Evolutionary conservation across 805 yeast genomes (phyloP).

Genomic region (Candida golubevii): DNA sequence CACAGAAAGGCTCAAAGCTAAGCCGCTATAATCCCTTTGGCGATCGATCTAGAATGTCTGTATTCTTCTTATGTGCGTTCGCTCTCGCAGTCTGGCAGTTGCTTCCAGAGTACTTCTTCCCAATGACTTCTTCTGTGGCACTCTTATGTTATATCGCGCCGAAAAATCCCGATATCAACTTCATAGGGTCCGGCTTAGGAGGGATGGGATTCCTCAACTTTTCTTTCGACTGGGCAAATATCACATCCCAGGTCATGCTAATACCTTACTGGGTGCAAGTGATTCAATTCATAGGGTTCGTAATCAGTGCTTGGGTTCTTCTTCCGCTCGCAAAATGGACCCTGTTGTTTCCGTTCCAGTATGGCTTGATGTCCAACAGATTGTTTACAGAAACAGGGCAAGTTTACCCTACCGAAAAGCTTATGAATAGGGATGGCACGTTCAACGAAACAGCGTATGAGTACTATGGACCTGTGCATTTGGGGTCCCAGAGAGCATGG

Average conservation of each 20-base stretch:
- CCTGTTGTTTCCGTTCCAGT: slow-evolving; percentile 22
- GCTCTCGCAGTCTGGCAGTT: slow-evolving; percentile 38
- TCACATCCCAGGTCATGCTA: slow-evolving; percentile 47
- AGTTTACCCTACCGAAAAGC: slow-evolving; percentile 38
- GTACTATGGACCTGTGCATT: slow-evolving; percentile 40
- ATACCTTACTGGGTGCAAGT: slow-evolving; percentile 51
- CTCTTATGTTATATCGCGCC: slow-evolving; percentile 49
- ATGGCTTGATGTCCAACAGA: slow-evolving; percentile 47
- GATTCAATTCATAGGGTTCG: slow-evolving; percentile 45
- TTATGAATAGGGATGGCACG: slow-evolving; percentile 35
- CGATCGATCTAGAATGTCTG: slow-evolving; percentile 27
- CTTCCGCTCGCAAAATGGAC: slow-evolving; percentile 47
- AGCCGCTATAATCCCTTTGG: background rate
- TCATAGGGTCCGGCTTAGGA: slow-evolving; percentile 50
- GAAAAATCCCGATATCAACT: slow-evolving; percentile 33
- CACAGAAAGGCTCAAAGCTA: background rate
- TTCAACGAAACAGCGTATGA: slow-evolving; percentile 46
- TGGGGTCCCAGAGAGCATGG: slow-evolving; percentile 49
- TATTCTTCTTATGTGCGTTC: slow-evolving; percentile 33
- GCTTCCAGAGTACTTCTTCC: slow-evolving; percentile 46
- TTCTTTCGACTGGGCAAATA: slow-evolving; percentile 51
- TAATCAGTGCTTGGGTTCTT: slow-evolving; percentile 44
- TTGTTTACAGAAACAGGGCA: slow-evolving; percentile 36
- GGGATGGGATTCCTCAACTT: slow-evolving; percentile 49
- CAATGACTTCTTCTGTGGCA: slow-evolving; percentile 47